Conservation (phyloP, 805 yeast species). For the Metschnikowia amazonensis region DNA sequence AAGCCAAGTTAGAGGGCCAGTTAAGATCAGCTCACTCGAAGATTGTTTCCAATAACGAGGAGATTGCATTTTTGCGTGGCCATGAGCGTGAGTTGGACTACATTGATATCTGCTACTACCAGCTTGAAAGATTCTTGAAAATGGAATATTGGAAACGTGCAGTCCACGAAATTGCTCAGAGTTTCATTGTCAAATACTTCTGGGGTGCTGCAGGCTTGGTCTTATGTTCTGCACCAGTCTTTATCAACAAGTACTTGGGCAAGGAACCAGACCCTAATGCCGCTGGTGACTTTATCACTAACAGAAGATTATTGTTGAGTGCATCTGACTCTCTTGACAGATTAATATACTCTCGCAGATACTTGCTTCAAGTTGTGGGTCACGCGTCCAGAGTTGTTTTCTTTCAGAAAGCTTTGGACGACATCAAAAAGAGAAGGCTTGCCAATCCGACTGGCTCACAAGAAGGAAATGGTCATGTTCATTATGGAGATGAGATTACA, state of each 20-base stretch:
- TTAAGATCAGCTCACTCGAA: slow-evolving; percentile 81
- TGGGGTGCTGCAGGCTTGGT: slow-evolving; percentile 96
- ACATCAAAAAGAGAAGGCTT: slow-evolving; percentile 31
- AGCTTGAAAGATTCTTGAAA: slow-evolving; percentile 71
- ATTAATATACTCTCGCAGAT: slow-evolving; percentile 79
- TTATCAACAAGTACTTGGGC: slow-evolving; percentile 54
- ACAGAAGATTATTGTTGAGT: slow-evolving; percentile 74
- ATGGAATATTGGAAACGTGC: slow-evolving; percentile 74
- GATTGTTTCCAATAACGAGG: slow-evolving; percentile 75
- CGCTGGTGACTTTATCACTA: slow-evolving; percentile 85
- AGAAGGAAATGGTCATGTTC: slow-evolving; percentile 23
- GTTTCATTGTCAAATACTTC: slow-evolving; percentile 82
- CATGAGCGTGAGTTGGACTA: slow-evolving; percentile 73
- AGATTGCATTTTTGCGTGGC: slow-evolving; percentile 81
- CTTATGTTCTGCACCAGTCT: slow-evolving; percentile 85
- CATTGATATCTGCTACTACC: slow-evolving; percentile 76
- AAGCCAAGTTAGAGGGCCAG: slow-evolving; percentile 79
- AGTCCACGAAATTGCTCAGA: slow-evolving; percentile 78
- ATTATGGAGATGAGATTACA: slow-evolving; percentile 52
- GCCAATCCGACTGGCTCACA: slow-evolving; percentile 15
- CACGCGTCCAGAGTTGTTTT: slow-evolving; percentile 72
- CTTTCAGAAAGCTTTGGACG: slow-evolving; percentile 60
- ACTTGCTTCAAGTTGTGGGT: slow-evolving; percentile 77
- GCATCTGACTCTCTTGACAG: slow-evolving; percentile 88
- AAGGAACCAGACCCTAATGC: slow-evolving; percentile 40